Evolutionary conservation across 352 stramenopile species (phyloP), one percentile per base, ranked within the genome.

Genomic region (Bremia lactucae): DNA sequence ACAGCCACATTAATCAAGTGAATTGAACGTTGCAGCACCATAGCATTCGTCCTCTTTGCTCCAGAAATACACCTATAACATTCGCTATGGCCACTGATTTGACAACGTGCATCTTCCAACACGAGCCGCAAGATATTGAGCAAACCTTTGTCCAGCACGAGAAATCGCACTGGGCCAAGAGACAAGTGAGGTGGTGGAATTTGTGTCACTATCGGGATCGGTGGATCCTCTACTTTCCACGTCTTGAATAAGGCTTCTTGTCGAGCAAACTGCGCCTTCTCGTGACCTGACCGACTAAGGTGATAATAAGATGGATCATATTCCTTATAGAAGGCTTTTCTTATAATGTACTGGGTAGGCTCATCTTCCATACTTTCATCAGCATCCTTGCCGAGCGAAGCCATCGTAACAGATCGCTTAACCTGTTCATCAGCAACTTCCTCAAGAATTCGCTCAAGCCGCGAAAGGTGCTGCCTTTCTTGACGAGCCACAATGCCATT

Each of bases 241-340:
- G 42, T 62, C 50, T 84, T 87, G 48, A 89, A 88, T 19, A 92
- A 49, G n/a, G 75, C 77, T 50, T 90, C 80, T 14, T 90, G 74
- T 22, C 80, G 61, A 18, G 65, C 62, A 57, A 80, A 79, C 42
- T 92, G 80, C 0, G 80, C 75, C 31, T 87, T 85, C 46, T 89
- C 75, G 34, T 93, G 80, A 3, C 68, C 59, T 0, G 76, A 81
- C 1, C 75, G 67, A 22, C 70, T 85, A 16, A 90, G 55, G 42
- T 93, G 80, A 34, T 82, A 88, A 39, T 83, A 90, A 0, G 70
- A 62, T 11, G 80, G 80, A 36, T 93, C 80, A 28, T 91, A 91
- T 51, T 93, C 80, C 16, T 65, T 62, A 20, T 64, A 87, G 29
- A 67, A 87, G 21, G 85, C 67, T 36, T 80, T 84, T 50, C 86